Evolutionary conservation across 2,329 filamentous ascomycete species (phyloP), one percentile per base, ranked within the genome.

Genomic region (Cladosporium austrohemisphaericum): DNA sequence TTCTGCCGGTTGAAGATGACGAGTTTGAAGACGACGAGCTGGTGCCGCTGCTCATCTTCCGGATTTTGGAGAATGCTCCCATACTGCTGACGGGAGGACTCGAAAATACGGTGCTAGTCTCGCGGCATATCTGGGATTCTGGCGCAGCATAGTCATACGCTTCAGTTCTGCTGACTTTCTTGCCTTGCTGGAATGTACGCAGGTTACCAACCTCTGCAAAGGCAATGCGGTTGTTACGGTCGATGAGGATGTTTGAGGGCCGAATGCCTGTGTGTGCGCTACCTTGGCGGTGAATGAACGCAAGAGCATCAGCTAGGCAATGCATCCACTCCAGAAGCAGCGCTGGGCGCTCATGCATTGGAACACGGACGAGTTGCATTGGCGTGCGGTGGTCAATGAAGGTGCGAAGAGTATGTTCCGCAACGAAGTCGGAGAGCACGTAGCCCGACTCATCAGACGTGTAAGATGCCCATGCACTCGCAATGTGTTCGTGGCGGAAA

Each of bases 301-400:
- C 79, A 13, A 89, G 62, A 1, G 84, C 82, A 62, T 88, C 83
- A 32, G 78, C 75, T 3, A 90, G 74, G 62, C 86, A 90, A 60
- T 86, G 81, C 59, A 89, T 79, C 86, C 86, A 90, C 63, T 86
- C 83, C 62, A 88, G 72, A 4, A 88, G 64, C 13, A 85, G 69
- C 37, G 73, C 70, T 26, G 82, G 75, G 20, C 84, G 75, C 32
- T 79, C 75, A 43, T 74, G 71, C 61, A 86, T 85, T 3, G 78
- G 59, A 9, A 88, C 64, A 45, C 76, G 78, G 58, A 85, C 83
- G 63, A 85, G 76, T 18, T 78, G 76, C 18, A 76, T 70, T 2
- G 85, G 82, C 4, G 78, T 79, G 3, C 73, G 65, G 44, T 79
- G 80, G 13, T 81, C 75, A 52, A 89, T 75, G 64, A 88, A 84